Evolutionary conservation across 768 basidiomycete genomes (phyloP).

Genomic region (Pleurotus pulmonarius): DNA sequence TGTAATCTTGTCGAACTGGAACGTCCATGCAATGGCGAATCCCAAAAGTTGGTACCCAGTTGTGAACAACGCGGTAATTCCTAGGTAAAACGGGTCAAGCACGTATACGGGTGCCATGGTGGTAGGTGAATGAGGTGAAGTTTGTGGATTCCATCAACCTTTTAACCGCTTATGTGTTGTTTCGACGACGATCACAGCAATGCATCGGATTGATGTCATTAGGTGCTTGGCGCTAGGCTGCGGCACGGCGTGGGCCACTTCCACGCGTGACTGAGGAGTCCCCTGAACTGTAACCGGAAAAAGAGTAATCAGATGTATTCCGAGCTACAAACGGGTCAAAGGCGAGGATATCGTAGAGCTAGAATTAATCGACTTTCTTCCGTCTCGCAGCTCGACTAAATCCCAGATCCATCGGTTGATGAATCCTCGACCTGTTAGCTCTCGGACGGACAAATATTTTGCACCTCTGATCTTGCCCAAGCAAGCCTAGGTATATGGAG

Average conservation of each 20-base stretch:
- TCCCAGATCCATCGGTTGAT: constrained; percentile 41
- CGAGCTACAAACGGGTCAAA: no score
- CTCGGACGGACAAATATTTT: constrained; percentile 31
- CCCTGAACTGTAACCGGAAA: no score
- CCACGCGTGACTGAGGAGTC: no score
- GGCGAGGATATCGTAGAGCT: no score
- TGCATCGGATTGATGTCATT: constrained; percentile 1
- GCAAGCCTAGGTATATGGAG: constrained; percentile 31
- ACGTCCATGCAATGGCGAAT: constrained; percentile 64
- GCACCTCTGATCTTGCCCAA: constrained; percentile 44
- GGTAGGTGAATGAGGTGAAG: neutral
- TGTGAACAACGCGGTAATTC: constrained; percentile 47
- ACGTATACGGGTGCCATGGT: constrained; percentile 3
- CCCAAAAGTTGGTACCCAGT: constrained; percentile 57
- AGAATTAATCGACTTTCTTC: no score
- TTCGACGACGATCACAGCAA: neutral
- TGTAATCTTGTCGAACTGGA: constrained; percentile 73
- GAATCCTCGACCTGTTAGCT: constrained; percentile 31
- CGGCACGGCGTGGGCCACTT: no score
- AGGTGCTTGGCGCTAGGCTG: no score
- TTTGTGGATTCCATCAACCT: neutral
- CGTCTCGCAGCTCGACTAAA: constrained; percentile 23
- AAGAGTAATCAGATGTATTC: no score
- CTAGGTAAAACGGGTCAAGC: constrained; percentile 34
- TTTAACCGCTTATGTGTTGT: neutral